Conservation (phyloP, 495 filamentous ascomycete species). For the Entonaema liquescens region DNA sequence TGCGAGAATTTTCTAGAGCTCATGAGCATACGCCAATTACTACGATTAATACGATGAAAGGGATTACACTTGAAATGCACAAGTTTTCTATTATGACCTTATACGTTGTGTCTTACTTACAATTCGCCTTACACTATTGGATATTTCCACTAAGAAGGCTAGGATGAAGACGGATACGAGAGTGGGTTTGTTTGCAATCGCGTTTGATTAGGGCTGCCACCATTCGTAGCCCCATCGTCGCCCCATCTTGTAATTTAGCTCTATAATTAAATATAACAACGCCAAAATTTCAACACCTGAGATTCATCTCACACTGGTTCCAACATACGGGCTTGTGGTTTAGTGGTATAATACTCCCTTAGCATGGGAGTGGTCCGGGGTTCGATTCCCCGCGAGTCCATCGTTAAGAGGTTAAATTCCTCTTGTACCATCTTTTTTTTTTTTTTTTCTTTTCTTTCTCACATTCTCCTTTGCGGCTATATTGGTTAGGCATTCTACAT, state of each 20-base stretch:
- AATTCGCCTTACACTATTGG: neutral
- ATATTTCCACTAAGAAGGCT: neutral
- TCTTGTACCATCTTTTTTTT: slow-evolving; percentile 21
- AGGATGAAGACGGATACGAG: neutral
- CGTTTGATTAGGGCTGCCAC: slow-evolving; percentile 21
- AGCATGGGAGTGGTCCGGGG: slow-evolving; percentile 60
- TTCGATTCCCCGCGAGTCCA: slow-evolving; percentile 62
- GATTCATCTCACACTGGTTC: neutral
- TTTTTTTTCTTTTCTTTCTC: neutral
- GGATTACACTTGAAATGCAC: no score
- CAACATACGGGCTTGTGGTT: slow-evolving; percentile 27
- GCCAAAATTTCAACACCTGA: slow-evolving; percentile 11
- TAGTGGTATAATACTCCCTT: slow-evolving; percentile 41
- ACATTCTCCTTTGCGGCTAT: neutral
- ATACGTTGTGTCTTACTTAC: neutral
- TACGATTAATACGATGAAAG: no score
- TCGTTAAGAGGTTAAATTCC: slow-evolving; percentile 18
- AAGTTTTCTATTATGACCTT: no score
- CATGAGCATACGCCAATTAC: no score
- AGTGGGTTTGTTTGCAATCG: slow-evolving; percentile 6
- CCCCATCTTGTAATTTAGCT: slow-evolving; percentile 3
- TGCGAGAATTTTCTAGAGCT: no score
- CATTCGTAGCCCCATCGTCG: slow-evolving; percentile 7
- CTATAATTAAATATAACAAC: slow-evolving; percentile 10
- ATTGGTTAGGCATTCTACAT: neutral